phyloP scores from a whole-genome alignment of 306 rosid genomes.

The Heteromeles arbutifolia region DNA sequence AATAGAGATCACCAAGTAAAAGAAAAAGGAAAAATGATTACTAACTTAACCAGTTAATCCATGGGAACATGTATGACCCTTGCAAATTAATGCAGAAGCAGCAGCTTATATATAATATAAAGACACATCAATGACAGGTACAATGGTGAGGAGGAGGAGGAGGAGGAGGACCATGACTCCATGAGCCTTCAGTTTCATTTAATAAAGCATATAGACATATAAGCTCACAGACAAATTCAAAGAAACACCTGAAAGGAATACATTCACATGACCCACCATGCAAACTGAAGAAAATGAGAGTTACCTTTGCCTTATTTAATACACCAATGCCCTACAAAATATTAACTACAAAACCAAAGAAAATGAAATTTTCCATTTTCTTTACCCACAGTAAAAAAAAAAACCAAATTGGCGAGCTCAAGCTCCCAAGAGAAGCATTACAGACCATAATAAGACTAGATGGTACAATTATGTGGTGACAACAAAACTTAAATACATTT shows the following conservation, averaged over 20 bases:
- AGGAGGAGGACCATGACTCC: slow-evolving; percentile 9
- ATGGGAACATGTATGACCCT: slow-evolving; percentile 4
- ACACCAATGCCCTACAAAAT: not conserved
- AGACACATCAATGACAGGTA: slow-evolving; percentile 22
- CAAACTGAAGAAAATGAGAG: slow-evolving; percentile 15
- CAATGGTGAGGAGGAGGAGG: slow-evolving; percentile 8
- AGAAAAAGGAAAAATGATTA: not conserved
- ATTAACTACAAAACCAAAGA: not conserved
- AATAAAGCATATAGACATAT: not conserved
- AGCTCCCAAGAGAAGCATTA: not conserved
- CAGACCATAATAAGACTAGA: not conserved
- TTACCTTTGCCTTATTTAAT: not conserved
- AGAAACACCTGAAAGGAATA: slow-evolving; percentile 7
- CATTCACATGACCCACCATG: slow-evolving; percentile 15
- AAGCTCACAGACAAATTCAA: slow-evolving; percentile 14
- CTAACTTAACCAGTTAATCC: slow-evolving; percentile 16
- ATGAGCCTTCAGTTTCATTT: slow-evolving; percentile 7
- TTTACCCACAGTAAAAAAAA: not conserved
- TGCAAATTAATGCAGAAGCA: not conserved
- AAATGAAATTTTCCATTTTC: not conserved
- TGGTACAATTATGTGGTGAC: slow-evolving; percentile 4
- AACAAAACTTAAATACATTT: slow-evolving; percentile 34
- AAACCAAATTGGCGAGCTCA: not conserved
- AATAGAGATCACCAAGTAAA: not conserved
- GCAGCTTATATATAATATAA: not conserved